phyloP scores from a whole-genome alignment of 371 early-diverging fungal genomes.

The Syncephalastrum sp. region DNA sequence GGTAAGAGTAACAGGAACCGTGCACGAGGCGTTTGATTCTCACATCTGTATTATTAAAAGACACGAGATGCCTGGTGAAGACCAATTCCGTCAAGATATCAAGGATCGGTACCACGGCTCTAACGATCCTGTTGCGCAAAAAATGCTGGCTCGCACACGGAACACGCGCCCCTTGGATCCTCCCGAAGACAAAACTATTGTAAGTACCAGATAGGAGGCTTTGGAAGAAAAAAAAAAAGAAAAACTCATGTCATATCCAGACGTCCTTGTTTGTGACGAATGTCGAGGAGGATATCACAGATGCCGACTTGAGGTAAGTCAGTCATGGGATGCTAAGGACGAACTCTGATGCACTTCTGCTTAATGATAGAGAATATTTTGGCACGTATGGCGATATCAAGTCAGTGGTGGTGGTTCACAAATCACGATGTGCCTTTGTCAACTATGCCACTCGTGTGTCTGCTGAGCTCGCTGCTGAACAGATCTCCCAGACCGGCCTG shows the following conservation, averaged over 20 bases:
- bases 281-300: conserved; percentile 62
- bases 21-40: background rate
- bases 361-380: conserved; percentile 61
- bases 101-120: conserved; percentile 90
- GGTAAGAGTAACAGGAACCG: conserved; percentile 25
- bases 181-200: conserved; percentile 71
- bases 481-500: conserved; percentile 48
- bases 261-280: conserved; percentile 82
- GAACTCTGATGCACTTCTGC: too few species aligned
- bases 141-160: conserved; percentile 67
- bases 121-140: conserved; percentile 92
- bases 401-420: conserved; percentile 78
- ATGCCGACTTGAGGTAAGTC: conserved; percentile 66
- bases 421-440: conserved; percentile 85
- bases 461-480: conserved; percentile 77
- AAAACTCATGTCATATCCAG: conserved; percentile 21
- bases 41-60: conserved; percentile 29
- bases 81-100: conserved; percentile 88
- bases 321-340: background rate
- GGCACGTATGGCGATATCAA: conserved; percentile 86
- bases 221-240: too few species aligned
- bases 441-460: conserved; percentile 76
- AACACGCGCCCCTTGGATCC: conserved; percentile 44
- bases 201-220: conserved; percentile 22
- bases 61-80: conserved; percentile 86